Base-by-base conservation (phyloP, 202 grass and related monocot genomes). In the Brachypodium distachyon region DNA sequence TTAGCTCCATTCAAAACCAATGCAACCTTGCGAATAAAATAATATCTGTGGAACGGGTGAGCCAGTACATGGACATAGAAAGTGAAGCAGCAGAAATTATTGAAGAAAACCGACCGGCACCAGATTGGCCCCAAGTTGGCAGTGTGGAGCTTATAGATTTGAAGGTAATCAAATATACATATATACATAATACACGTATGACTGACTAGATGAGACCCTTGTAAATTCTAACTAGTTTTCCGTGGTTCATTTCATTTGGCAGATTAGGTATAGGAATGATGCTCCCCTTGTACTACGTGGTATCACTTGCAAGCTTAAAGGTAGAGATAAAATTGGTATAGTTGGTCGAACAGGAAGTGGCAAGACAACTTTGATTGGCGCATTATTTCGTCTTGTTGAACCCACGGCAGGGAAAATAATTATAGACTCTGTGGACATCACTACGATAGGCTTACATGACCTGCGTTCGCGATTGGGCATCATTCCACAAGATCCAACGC, bases 261-360 rank as follows among this genome's bases (percentile, higher is more conserved):
- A 97, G 90, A 89, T 97, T 76, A 89, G 81, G 61, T 97, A 97
- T 26, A 84, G 83, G 60, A 42, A 82, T 36, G 83, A 89, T 72
- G 38, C 93, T 39, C 90, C 90, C 31, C 78, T 93, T 50, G 90
- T 93, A 12, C 61, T 97, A 27, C 66, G 72, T 33, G 86, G 93
- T 79, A 89, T 97, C 67, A 85, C 81, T 67, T 97, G 93, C 43
- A 91, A 70, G 21, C 89, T 97, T 70, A 59, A 93, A 68, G 93
- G 90, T 16, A 88, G 93, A 13, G 42, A 83, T 59, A 97, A 91
- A 67, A 93, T 97, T 32, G 90, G 93, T 32, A 93, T 97, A 66
- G 93, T 97, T 61, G 93, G 93, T 17, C 86, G 93, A n/a, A 97
- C 93, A 42, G 93, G 93, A 61, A 97, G 90, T 78, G 90, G 93